Evolutionary conservation across 345 rosid genomes (phyloP), one percentile per base, ranked within the genome.

Genomic region (Firmiana major): DNA sequence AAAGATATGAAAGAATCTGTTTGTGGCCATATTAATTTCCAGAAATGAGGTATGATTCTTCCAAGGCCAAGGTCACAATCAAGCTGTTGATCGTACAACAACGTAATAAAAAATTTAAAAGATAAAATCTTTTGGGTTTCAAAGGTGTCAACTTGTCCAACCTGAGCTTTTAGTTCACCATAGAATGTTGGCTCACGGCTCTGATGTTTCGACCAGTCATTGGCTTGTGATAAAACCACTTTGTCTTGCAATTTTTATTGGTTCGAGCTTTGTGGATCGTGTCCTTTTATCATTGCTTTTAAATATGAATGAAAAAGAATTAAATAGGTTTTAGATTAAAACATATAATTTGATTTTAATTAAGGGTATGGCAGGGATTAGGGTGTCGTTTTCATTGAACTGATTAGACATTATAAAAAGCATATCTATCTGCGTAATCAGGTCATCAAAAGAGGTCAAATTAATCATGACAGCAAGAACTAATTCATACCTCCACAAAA

Each of bases 211-310:
- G 74, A 9, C 15, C 17, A 31, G 75, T 38, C 58, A 78, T 80
- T 80, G 79, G 86, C 75, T 63, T 55, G 9, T 40, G 8, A 28
- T 57, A 79, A 71, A 78, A 58, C 71, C 38, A 49, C 71, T 11
- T 11, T 4, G 54, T 72, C 69, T 19, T 0, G 1, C 58, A 10
- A 31, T 72, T 72, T 21, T 65, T 10, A 48, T 24, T 36, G 21
- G 43, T 6, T 55, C 53, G 0, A 58, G 9, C 21, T 7, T 10
- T 9, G 26, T 26, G 8, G 16, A 67, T 59, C 67, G 42, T 75
- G 65, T 77, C 81, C 11, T 77, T 21, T 19, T 7, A 5, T 67
- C 34, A 66, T 73, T 66, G 80, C 60, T 53, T 12, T 17, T 36
- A 38, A 36, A 4, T 10, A 60, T 4, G 42, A 6, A 40, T 3